phyloP scores from a whole-genome alignment of 1,139 yeast genomes.

The Lodderomyces pseudojiufengensis region DNA sequence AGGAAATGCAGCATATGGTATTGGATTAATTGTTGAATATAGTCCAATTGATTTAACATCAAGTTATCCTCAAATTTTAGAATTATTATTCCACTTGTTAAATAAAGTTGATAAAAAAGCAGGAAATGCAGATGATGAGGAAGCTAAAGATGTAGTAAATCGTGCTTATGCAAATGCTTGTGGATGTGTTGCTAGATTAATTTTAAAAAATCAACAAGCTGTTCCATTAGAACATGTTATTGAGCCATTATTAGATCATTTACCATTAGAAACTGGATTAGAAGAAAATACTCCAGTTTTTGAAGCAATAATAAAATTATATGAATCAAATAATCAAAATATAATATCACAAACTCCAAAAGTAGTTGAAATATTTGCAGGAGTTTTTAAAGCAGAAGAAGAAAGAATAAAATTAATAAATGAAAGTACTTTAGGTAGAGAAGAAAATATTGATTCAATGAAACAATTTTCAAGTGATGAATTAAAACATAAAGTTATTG shows the following conservation, averaged over 20 bases:
- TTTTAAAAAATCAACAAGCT: slow-evolving; percentile 64
- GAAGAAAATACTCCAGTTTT: slow-evolving; percentile 94
- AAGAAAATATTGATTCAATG: slow-evolving; percentile 70
- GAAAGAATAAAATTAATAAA: slow-evolving; percentile 66
- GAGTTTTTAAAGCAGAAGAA: slow-evolving; percentile 68
- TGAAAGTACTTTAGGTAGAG: slow-evolving; percentile 79
- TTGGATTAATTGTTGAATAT: slow-evolving; percentile 75
- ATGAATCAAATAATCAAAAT: slow-evolving; percentile 57
- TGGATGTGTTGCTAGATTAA: slow-evolving; percentile 95
- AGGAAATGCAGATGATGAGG: slow-evolving; percentile 61
- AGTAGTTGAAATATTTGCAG: slow-evolving; percentile 64
- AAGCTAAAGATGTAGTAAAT: slow-evolving; percentile 73
- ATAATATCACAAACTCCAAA: slow-evolving; percentile 59
- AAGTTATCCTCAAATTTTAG: slow-evolving; percentile 66
- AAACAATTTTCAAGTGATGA: slow-evolving; percentile 75
- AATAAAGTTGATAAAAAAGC: slow-evolving; percentile 73
- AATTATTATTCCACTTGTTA: slow-evolving; percentile 74
- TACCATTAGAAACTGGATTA: slow-evolving; percentile 84
- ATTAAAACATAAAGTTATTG: slow-evolving; percentile 60
- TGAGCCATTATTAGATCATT: slow-evolving; percentile 69
- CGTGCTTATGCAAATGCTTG: slow-evolving; percentile 92
- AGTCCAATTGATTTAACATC: slow-evolving; percentile 53
- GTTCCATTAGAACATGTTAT: slow-evolving; percentile 81
- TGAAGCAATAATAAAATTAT: slow-evolving; percentile 68
- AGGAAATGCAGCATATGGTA: slow-evolving; percentile 95